Evolutionary conservation across 805 yeast species (phyloP), one percentile per base, ranked within the genome.

Genomic region (Nakazawaea pomicola): DNA sequence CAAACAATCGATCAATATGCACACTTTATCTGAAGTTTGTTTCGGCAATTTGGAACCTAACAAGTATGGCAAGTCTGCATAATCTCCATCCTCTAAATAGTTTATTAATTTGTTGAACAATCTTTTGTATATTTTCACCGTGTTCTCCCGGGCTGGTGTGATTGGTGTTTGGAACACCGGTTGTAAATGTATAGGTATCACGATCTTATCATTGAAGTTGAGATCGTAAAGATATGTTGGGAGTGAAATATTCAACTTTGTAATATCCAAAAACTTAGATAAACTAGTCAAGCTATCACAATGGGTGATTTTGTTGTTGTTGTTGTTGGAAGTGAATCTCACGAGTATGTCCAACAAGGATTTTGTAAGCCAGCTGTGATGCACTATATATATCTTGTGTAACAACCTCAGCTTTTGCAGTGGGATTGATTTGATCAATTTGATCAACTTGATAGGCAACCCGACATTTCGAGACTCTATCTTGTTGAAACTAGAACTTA

Each of bases 281-380:
- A 68, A 45, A 6, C 49, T 53, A 1, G 66, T 51, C 3, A 67
- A 40, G 40, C 55, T 58, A 21, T 62, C 65, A 46, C 70, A 64
- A 44, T 64, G 62, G 1, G 63, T 50, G 6, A 51, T 48, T 19
- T 20, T 50, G 50, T n/a, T n/a, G n/a, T n/a, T n/a, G 40, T 23
- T 23, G 10, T 23, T 43, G 45, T 37, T 34, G 44, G 8, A 24
- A 38, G 36, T 35, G 12, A 33, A 18, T 54, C 54, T 48, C 2
- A 84, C 79, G 45, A 86, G 64, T 18, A 88, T 72, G 40, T 84
- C 89, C 12, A 83, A 74, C 28, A 87, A 72, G 0, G 95, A 81
- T 51, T 88, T 77, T 20, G 87, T 75, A 61, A 90, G 75, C 93
- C 96, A 89, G 35, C 84, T 82, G 50, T 90, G 96, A 60, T 91